Conservation (phyloP, 2,329 filamentous ascomycete genomes). For the Pseudogymnoascus sp. region DNA sequence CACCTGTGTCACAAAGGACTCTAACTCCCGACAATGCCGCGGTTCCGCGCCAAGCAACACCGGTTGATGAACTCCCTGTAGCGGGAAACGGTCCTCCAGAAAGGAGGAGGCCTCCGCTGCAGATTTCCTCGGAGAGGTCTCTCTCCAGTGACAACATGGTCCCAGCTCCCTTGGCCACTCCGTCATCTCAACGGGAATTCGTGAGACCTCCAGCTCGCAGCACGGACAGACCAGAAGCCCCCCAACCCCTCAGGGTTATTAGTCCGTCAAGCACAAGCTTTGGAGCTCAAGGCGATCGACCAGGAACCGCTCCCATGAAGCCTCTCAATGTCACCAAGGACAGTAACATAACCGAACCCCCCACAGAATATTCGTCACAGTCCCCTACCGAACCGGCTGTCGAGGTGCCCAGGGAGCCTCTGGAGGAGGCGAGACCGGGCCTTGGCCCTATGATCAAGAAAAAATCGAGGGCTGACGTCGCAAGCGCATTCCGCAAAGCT, state of each 20-base stretch:
- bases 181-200: constrained; percentile 29
- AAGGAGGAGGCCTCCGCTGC: constrained; percentile 28
- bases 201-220: constrained; percentile 27
- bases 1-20: constrained; percentile 24
- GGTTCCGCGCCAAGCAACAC: constrained; percentile 19
- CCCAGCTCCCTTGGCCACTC: constrained; percentile 31
- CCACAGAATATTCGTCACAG: neutral
- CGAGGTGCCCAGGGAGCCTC: neutral
- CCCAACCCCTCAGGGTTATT: neutral
- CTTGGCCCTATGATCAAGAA: constrained; percentile 80
- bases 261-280: constrained; percentile 2
- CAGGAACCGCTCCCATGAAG: neutral
- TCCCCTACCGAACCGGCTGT: neutral
- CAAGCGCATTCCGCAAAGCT: constrained; percentile 71
- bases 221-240: constrained; percentile 22
- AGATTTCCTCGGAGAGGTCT: constrained; percentile 27
- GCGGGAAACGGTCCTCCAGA: constrained; percentile 26
- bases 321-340: constrained; percentile 3
- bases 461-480: constrained; percentile 63
- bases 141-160: constrained; percentile 26
- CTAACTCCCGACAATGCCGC: constrained; percentile 23
- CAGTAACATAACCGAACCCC: neutral
- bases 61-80: constrained; percentile 20
- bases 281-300: neutral
- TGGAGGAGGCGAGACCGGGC: neutral